phyloP scores from a whole-genome alignment of 2,329 filamentous ascomycete genomes.

The Taxawa tesnikishii region DNA sequence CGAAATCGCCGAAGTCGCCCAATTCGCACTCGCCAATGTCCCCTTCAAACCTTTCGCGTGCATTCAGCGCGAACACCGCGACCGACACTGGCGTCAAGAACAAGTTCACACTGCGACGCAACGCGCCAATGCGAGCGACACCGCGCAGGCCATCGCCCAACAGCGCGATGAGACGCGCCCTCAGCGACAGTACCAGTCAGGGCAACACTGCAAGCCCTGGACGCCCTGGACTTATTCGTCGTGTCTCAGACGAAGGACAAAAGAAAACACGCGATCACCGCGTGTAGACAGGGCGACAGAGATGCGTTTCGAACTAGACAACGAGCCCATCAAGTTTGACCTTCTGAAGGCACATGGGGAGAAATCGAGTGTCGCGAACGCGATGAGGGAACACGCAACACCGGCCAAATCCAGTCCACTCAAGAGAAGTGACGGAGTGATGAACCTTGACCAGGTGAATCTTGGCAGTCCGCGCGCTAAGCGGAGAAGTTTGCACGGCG shows the following conservation, averaged over 20 bases:
- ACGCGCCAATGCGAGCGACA: conserved; percentile 38
- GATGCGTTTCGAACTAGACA: conserved; percentile 23
- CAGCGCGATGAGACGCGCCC: conserved; percentile 5
- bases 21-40: conserved; percentile 29
- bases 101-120: conserved; percentile 35
- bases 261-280: conserved; percentile 19
- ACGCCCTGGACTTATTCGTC: conserved; percentile 24
- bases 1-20: conserved; percentile 32
- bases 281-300: conserved; percentile 13
- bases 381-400: conserved; percentile 34
- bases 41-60: conserved; percentile 17
- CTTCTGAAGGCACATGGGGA: conserved; percentile 35
- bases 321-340: conserved; percentile 35
- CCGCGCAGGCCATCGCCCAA: conserved; percentile 63
- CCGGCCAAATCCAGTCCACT: conserved; percentile 64
- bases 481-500: conserved; percentile 73
- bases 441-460: conserved; percentile 70
- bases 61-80: conserved; percentile 11
- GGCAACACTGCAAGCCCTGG: conserved; percentile 8
- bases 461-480: conserved; percentile 82
- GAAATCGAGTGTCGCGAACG: conserved; percentile 24
- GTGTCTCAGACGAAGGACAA: conserved; percentile 35
- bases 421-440: conserved; percentile 81
- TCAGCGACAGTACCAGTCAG: conserved; percentile 28
- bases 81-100: conserved; percentile 27